Base-by-base conservation (phyloP, 306 rosid genomes). In the Morella rubra region DNA sequence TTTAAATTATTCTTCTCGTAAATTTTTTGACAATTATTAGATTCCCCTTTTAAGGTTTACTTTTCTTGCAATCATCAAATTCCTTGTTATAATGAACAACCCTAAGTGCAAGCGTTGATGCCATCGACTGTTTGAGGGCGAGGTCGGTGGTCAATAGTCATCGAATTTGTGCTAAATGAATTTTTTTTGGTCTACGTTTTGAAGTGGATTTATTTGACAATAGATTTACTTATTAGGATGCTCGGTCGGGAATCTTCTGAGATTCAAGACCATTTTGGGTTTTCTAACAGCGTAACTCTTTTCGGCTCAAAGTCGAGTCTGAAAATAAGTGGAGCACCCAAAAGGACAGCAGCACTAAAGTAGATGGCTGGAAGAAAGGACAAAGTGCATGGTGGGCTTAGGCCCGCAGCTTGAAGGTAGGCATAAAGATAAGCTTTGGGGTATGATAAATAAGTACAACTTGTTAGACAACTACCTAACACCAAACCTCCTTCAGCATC, bases 21-120 rank as follows among this genome's bases (percentile, higher is more conserved):
- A 41, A 3, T 64, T 66, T 67, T 65, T 69, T 10, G 20, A 32
- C 60, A 46, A 54, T 79, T 64, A 83, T 71, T 75, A 12, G 74
- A 71, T 70, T 78, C 74, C 77, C 27, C 5, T 27, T 61, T 75
- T 51, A 46, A 20, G 79, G 85, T 69, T 76, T 75, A 65, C 44
- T 54, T 52, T 58, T 19, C n/a, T 61, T 49, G 55, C 76, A 37
- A 69, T 78, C 59, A 69, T 82, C 42, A 73, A 42, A 62, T 81
- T 73, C 81, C 49, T 22, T 41, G 67, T n/a, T 22, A 27, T 40
- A 18, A 49, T n/a, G 58, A 14, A 6, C 27, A 16, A 6, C 32
- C 44, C 15, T 60, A 18, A 9, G 7, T 27, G 66, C 5, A 3
- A 41, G 32, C 66, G 13, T 50, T 8, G 15, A 44, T 44, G 50